Evolutionary conservation across 108 stramenopile genomes (phyloP).

Genomic region (Skeletonema tropicum): DNA sequence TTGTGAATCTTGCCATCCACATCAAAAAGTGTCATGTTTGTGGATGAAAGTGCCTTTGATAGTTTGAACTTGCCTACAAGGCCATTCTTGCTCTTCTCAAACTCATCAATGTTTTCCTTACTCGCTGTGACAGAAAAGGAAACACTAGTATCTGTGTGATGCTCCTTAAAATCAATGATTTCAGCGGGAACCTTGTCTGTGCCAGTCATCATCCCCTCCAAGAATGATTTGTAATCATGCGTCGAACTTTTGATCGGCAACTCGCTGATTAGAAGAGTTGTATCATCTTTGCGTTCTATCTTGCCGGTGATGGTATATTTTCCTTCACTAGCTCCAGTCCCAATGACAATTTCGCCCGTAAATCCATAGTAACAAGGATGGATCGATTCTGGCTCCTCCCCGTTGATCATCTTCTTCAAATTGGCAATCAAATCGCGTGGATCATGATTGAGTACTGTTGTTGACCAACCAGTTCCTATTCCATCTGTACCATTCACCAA

Average conservation of each 20-base stretch:
- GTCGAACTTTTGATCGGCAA: slow-evolving; percentile 97
- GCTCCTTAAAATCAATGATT: slow-evolving; percentile 95
- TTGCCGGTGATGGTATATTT: slow-evolving; percentile 65
- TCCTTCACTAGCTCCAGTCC: slow-evolving; percentile 43
- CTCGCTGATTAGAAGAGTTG: slow-evolving; percentile 91
- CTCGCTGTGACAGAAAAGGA: slow-evolving; percentile 88
- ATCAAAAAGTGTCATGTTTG: slow-evolving; percentile 97
- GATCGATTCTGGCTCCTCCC: slow-evolving; percentile 68
- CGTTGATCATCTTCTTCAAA: slow-evolving; percentile 83
- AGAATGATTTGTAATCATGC: slow-evolving; percentile 94
- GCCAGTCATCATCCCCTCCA: slow-evolving; percentile 70
- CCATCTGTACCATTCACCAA: slow-evolving; percentile 92
- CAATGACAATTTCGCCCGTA: slow-evolving; percentile 71
- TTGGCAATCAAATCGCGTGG: slow-evolving; percentile 92
- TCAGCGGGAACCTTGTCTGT: slow-evolving; percentile 60
- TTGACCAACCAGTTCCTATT: slow-evolving; percentile 98
- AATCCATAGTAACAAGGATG: slow-evolving; percentile 88
- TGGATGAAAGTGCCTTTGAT: slow-evolving; percentile 76
- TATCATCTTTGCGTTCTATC: slow-evolving; percentile 83
- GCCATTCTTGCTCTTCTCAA: slow-evolving; percentile 81
- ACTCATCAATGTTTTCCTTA: slow-evolving; percentile 81
- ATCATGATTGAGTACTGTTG: slow-evolving; percentile 76
- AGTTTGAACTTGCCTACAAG: slow-evolving; percentile 96
- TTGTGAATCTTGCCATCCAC: slow-evolving; percentile 80
- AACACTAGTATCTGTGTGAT: slow-evolving; percentile 98